Base-by-base conservation (phyloP, 179 eudicot species). In the Silene noctiflora region DNA sequence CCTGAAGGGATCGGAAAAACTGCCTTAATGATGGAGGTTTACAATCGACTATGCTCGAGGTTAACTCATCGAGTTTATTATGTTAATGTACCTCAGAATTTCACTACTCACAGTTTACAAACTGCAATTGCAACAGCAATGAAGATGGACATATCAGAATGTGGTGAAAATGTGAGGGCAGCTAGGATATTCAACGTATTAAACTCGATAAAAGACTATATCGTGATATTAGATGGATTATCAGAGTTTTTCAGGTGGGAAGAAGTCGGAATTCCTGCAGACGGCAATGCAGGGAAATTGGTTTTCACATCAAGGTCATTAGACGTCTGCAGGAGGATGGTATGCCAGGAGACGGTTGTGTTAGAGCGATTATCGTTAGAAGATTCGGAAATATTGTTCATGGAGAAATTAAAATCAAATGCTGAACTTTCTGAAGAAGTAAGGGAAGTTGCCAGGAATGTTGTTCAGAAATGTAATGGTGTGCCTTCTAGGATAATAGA, bases 1-100 rank as follows among this genome's bases (percentile, higher is more conserved):
- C 42, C 14, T 2, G 62, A 71, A 64, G 83, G 83, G 21, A 80
- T 80, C 11, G 83, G 83, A 39, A 80, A 80, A 77, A 77, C 56
- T 63, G 76, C 71, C 3, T 3, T 77, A 12, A 53, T 77, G 76
- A 65, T 60, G 24, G 64, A 71, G 1, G 12, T 71, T 17, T 53
- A 62, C 21, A 77, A 77, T 63, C 59, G 66, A 44, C 69, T 77
- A 13, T 29, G 64, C 22, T 13, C 68, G 3, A 42, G 71, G 39
- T 19, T 31, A 2, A 65, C 14, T 39, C 14, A 9, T 55, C 20
- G 68, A 55, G 76, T 71, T 64, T 80, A 76, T 76, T 80, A 80
- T 76, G 83, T 80, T 19, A 76, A 71, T 14, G 62, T 71, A 42
- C 73, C 79, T 76, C 35, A 16, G 46, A 9, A 67, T 53, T 71